Evolutionary conservation across 306 rosid genomes (phyloP).

Genomic region (Leucaena leucocephala): DNA sequence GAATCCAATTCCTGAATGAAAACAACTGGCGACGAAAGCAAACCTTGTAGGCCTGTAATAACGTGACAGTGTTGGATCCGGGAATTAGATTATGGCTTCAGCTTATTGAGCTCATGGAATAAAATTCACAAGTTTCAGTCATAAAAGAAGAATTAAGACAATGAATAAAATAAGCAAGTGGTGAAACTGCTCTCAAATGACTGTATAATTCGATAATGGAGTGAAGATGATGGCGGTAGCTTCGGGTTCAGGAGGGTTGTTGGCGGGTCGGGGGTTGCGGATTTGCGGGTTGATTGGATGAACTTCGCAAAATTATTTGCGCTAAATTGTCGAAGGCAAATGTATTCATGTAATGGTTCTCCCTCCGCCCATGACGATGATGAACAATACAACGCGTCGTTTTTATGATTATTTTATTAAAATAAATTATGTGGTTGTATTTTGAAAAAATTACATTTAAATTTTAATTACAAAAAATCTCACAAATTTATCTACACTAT

Average conservation of each 20-base stretch:
- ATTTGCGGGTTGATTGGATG: constrained; percentile 40
- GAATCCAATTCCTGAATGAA: constrained; percentile 13
- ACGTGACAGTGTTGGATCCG: constrained; percentile 33
- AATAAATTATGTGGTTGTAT: too few relatives aligned
- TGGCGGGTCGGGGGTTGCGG: constrained; percentile 17
- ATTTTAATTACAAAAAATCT: too few relatives aligned
- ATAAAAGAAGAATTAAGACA: constrained; percentile 14
- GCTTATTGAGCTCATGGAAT: constrained; percentile 34
- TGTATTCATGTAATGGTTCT: background rate
- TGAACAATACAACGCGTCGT: constrained; percentile 4
- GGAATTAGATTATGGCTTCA: constrained; percentile 48
- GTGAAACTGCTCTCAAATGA: constrained; percentile 2
- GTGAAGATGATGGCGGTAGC: constrained; percentile 3
- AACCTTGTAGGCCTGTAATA: constrained; percentile 31
- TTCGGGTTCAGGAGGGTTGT: background rate
- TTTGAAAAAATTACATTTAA: too few relatives aligned
- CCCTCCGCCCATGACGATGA: background rate
- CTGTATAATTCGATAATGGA: background rate
- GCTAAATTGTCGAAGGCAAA: constrained; percentile 20
- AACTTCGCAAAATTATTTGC: background rate
- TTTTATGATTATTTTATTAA: too few relatives aligned
- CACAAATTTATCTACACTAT: too few relatives aligned
- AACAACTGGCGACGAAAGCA: background rate
- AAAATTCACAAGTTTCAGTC: constrained; percentile 21
- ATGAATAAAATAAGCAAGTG: background rate